Percentiles rank a stretch among this genome's conserved stretches.
Conservation (phyloP, 1,284 basidiomycete species). For the Sporisorium sorghi region DNA sequence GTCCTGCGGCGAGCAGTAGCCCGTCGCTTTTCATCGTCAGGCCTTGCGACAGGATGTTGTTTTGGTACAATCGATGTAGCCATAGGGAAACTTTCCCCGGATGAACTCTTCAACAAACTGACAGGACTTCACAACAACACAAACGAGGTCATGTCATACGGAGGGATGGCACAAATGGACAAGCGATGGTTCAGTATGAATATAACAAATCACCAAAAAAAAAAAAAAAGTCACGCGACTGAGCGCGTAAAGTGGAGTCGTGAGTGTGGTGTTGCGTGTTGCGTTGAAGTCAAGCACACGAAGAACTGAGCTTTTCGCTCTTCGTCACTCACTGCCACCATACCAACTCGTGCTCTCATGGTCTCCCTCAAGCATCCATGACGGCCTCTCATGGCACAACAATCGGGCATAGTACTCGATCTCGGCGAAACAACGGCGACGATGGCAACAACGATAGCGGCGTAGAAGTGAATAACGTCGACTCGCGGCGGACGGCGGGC, state of each 20-base stretch:
- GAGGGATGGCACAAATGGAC: no score
- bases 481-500: background rate
- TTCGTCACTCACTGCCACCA: background rate
- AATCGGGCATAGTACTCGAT: background rate
- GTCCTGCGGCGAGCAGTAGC: no score
- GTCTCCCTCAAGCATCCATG: conserved; percentile 4
- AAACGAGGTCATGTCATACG: no score
- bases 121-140: no score
- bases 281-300: no score
- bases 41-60: no score
- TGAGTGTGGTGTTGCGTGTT: conserved; percentile 16
- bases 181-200: no score
- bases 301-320: conserved; percentile 3
- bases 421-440: background rate
- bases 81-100: no score
- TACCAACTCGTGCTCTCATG: background rate
- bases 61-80: no score
- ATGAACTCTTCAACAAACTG: no score
- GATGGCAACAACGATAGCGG: background rate
- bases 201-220: background rate
- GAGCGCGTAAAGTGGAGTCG: conserved; percentile 8
- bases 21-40: no score
- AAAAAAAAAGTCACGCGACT: conserved; percentile 8
- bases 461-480: background rate
- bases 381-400: conserved; percentile 14